phyloP scores from a whole-genome alignment of 2,329 filamentous ascomycete genomes.

The Fusarium solani-melongenae region DNA sequence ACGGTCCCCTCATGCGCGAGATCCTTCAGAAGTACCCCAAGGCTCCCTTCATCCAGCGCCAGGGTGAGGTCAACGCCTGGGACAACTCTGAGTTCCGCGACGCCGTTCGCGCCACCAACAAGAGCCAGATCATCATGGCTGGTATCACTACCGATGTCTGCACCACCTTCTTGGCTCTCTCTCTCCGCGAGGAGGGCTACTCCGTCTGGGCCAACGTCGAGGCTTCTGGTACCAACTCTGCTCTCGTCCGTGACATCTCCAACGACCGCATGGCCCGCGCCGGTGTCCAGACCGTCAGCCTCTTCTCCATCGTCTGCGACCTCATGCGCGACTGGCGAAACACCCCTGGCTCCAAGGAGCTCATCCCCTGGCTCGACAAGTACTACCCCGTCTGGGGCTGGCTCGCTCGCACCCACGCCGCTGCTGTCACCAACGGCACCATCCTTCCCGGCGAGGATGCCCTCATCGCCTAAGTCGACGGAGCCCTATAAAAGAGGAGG shows the following conservation, averaged over 20 bases:
- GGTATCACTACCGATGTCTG: constrained; percentile 82
- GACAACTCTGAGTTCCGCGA: constrained; percentile 76
- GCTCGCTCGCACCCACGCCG: constrained; percentile 70
- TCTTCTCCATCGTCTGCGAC: constrained; percentile 74
- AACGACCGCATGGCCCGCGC: constrained; percentile 75
- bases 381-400: constrained; percentile 74
- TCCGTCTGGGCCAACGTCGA: constrained; percentile 80
- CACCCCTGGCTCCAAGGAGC: constrained; percentile 61
- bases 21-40: constrained; percentile 75
- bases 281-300: constrained; percentile 71
- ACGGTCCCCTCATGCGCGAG: constrained; percentile 76
- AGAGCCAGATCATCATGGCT: constrained; percentile 76
- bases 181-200: constrained; percentile 76
- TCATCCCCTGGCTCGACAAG: constrained; percentile 73
- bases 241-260: constrained; percentile 69
- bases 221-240: constrained; percentile 73
- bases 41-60: constrained; percentile 72
- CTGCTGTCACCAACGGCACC: constrained; percentile 69
- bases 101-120: constrained; percentile 72
- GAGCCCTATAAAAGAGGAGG: background rate
- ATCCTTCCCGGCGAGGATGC: constrained; percentile 65
- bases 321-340: constrained; percentile 78
- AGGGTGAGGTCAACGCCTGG: constrained; percentile 82
- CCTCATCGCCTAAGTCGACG: constrained; percentile 16
- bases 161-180: constrained; percentile 79